Evolutionary conservation across 2,329 filamentous ascomycete species (phyloP), one percentile per base, ranked within the genome.

Genomic region (Mollisia scopiformis): DNA sequence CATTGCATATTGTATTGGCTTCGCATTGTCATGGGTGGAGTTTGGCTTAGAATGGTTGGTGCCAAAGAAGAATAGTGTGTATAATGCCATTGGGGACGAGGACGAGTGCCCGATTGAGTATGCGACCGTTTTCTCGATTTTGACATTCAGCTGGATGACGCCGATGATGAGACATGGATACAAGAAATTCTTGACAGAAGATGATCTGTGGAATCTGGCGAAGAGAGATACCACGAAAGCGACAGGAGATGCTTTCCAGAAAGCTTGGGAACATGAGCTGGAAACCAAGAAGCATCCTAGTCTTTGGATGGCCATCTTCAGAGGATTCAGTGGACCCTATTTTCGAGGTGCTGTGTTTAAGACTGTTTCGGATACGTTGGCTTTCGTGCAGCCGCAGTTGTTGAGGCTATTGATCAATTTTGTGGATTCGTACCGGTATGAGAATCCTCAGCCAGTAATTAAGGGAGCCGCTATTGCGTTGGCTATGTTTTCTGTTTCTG

Each of bases 71-170:
- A 78, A 88, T 70, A 90, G 88, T 66, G 85, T 81, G 49, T 91
- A 91, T 72, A 84, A 89, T 73, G 86, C 86, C 6, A 75, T 90
- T 52, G 87, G 86, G 6, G 85, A 88, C 62, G 86, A 87, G 41
- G 84, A 90, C 67, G 88, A 91, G 75, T 90, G 88, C 63, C 82
- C 82, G 6, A 60, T 91, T 64, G 93, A 98, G 76, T 96, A 97
- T 74, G 93, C 95, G 13, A 93, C 94, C 62, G 82, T 98, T 55
- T 99, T 99, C 78, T 97, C 94, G 3, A 87, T 91, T 54, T 83
- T 99, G 49, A 97, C 94, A 0, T 99, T 99, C 75, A 89, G 90
- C 57, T 99, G 95, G 95, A 97, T 99, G 94, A 98, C 95, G 0
- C 93, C 95, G 0, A 80, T 99, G 85, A 99, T 99, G 95, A 93